These are phyloP conservation scores for Tagetes patula DNA, from an alignment of 129 eudicot species.

Conservation along the genomic window DNA sequence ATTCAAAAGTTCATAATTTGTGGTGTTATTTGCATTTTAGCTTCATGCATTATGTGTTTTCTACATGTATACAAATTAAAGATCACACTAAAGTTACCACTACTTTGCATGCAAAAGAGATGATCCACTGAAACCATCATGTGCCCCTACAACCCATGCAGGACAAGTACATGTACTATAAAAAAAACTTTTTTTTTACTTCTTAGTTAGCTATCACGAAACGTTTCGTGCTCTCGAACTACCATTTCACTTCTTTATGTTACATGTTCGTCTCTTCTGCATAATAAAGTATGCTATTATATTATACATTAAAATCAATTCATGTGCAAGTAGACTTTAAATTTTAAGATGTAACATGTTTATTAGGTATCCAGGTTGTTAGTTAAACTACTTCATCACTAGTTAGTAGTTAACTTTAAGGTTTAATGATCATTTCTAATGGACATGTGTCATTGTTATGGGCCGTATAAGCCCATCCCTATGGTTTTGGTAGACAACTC, in stretches of 20 bases:
- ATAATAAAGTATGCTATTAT: background rate
- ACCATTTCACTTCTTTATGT: too few species aligned
- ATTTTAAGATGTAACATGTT: background rate
- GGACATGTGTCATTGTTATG: background rate
- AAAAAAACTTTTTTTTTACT: background rate
- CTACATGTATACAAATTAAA: slow-evolving; percentile 12
- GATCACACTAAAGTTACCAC: slow-evolving; percentile 24
- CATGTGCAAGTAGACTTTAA: too few species aligned
- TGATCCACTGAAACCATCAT: slow-evolving; percentile 25
- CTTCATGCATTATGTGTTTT: slow-evolving; percentile 11
- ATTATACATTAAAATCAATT: background rate
- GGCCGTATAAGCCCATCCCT: background rate
- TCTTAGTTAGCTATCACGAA: background rate
- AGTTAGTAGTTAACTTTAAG: background rate
- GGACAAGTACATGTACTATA: slow-evolving; percentile 10
- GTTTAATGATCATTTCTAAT: background rate
- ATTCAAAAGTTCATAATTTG: background rate
- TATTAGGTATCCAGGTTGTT: background rate
- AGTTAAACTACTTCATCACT: too few species aligned
- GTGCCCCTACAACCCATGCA: slow-evolving; percentile 23
- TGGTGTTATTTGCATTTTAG: slow-evolving; percentile 7
- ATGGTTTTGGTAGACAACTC: background rate
- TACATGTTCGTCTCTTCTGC: too few species aligned
- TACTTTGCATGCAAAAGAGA: slow-evolving; percentile 37
- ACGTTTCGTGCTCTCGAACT: background rate